phyloP scores from a whole-genome alignment of 2,329 filamentous ascomycete species.

The Myriangium duriaei region DNA sequence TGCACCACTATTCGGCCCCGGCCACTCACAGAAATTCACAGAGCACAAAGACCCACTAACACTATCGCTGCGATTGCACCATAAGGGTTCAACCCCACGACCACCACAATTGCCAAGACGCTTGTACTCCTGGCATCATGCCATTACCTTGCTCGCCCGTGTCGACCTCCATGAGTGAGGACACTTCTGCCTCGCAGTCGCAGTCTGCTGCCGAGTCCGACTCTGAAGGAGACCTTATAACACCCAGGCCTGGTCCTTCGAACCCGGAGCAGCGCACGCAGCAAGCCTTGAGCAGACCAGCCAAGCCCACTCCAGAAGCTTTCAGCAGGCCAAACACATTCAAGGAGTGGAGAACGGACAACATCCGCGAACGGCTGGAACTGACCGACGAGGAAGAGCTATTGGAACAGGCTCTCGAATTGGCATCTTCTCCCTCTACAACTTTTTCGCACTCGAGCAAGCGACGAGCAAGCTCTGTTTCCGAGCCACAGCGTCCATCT shows the following conservation, averaged over 20 bases:
- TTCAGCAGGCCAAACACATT: constrained; percentile 11
- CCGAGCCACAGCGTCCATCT: neutral
- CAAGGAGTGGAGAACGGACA: constrained; percentile 12
- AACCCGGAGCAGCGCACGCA: constrained; percentile 19
- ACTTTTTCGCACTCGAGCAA: constrained; percentile 2
- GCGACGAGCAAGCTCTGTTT: neutral
- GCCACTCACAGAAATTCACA: too few relatives aligned
- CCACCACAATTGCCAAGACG: too few relatives aligned
- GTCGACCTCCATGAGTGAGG: constrained; percentile 18
- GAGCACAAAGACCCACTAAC: too few relatives aligned
- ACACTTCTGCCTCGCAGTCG: constrained; percentile 16
- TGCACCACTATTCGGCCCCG: too few relatives aligned
- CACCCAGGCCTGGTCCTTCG: constrained; percentile 21
- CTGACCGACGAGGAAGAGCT: constrained; percentile 9
- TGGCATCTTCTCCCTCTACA: constrained; percentile 9
- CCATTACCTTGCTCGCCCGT: constrained; percentile 23
- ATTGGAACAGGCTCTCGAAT: constrained; percentile 13
- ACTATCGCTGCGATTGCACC: too few relatives aligned
- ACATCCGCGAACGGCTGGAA: constrained; percentile 8
- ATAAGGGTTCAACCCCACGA: too few relatives aligned
- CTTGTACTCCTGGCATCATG: constrained; percentile 11
- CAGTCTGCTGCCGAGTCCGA: constrained; percentile 16
- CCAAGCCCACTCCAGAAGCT: constrained; percentile 10
- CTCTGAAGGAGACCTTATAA: constrained; percentile 22
- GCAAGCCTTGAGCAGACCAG: constrained; percentile 16